Percentiles rank a stretch among this genome's conserved stretches.
phyloP scores from a whole-genome alignment of 805 yeast genomes.

The Teunomyces pallodes region DNA sequence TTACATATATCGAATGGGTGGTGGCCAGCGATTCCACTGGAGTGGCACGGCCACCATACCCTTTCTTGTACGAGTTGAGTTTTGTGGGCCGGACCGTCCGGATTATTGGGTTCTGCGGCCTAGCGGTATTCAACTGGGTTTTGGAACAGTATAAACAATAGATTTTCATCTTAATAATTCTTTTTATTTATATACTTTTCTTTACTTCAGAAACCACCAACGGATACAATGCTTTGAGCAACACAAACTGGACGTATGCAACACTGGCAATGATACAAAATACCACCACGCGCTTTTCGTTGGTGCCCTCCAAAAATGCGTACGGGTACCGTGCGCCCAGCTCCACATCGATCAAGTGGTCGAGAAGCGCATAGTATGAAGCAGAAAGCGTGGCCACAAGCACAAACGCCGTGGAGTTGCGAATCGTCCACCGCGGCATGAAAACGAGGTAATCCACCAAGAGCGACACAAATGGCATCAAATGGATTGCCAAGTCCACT shows the following conservation, averaged over 20 bases:
- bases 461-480: constrained; percentile 55
- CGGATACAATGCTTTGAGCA: constrained; percentile 25
- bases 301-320: constrained; percentile 56
- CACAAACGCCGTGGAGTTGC: constrained; percentile 34
- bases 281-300: constrained; percentile 42
- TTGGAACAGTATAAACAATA: not conserved
- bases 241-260: constrained; percentile 30
- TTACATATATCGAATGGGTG: constrained; percentile 14
- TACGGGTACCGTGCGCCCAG: constrained; percentile 59
- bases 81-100: constrained; percentile 7
- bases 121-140: constrained; percentile 3
- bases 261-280: constrained; percentile 44
- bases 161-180: constrained; percentile 1
- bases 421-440: constrained; percentile 44
- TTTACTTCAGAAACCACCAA: constrained; percentile 6
- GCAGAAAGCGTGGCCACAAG: constrained; percentile 39
- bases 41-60: constrained; percentile 15
- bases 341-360: constrained; percentile 44
- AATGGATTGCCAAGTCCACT: constrained; percentile 59
- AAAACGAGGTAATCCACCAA: constrained; percentile 53
- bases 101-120: constrained; percentile 8
- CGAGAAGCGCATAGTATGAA: constrained; percentile 54
- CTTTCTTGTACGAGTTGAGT: constrained; percentile 11
- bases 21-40: constrained; percentile 4
- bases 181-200: constrained; percentile 7